phyloP scores from a whole-genome alignment of 139 green algal genomes.

The Nannochloris sp. region DNA sequence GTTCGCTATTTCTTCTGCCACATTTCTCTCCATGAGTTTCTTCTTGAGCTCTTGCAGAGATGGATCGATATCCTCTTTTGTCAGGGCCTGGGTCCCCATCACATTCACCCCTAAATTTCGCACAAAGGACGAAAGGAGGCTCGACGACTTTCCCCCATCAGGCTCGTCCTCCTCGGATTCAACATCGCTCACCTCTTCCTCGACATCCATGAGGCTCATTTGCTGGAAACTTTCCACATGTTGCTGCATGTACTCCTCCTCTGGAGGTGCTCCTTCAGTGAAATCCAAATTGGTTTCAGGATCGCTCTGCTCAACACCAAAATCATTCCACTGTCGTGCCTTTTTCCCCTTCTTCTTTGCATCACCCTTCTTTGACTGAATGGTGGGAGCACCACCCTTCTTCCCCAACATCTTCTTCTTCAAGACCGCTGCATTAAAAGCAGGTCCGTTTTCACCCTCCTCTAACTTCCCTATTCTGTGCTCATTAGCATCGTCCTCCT shows the following conservation, averaged over 20 bases:
- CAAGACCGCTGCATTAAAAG: conserved; percentile 5
- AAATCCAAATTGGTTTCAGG: conserved; percentile 29
- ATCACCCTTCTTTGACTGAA: neutral
- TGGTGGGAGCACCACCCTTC: conserved; percentile 14
- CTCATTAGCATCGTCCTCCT: neutral
- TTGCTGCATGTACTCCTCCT: neutral
- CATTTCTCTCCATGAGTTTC: conserved; percentile 95
- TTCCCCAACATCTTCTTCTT: conserved; percentile 1
- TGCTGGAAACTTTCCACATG: conserved; percentile 11
- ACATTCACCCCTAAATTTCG: conserved; percentile 58
- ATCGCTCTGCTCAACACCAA: neutral
- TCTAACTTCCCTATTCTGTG: too few species aligned
- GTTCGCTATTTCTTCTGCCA: conserved; percentile 90
- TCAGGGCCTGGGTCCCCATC: conserved; percentile 68
- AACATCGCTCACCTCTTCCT: conserved; percentile 32
- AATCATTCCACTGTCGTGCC: conserved; percentile 22
- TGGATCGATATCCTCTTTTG: conserved; percentile 66
- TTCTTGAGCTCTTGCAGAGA: conserved; percentile 81
- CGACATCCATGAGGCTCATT: conserved; percentile 35
- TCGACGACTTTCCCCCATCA: conserved; percentile 17
- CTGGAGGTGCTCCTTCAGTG: conserved; percentile 23
- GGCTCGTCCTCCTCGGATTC: conserved; percentile 8
- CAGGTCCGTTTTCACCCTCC: neutral
- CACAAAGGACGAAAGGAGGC: conserved; percentile 70
- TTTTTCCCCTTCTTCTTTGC: conserved; percentile 18